Conservation (phyloP, 345 rosid species). For the Toxicodendron radicans region DNA sequence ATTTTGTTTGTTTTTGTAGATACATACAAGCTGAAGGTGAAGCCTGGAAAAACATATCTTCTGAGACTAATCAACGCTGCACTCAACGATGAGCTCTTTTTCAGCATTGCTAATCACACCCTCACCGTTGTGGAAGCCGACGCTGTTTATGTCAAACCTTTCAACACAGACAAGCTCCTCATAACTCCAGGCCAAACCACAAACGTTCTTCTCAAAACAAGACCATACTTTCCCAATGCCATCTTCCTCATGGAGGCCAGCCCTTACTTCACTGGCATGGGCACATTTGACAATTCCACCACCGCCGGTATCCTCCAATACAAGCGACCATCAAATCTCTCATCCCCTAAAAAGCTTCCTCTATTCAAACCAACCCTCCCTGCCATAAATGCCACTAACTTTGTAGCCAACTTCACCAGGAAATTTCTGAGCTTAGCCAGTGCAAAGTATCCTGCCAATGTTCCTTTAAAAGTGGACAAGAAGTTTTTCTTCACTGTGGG, state of each 20-base stretch:
- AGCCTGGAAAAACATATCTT: conserved; percentile 52
- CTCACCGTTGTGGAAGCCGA: conserved; percentile 43
- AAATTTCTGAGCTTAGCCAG: conserved; percentile 42
- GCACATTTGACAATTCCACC: conserved; percentile 44
- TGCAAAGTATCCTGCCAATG: conserved; percentile 42
- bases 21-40: conserved; percentile 46
- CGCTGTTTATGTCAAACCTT: conserved; percentile 46
- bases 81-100: conserved; percentile 61
- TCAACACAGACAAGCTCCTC: conserved; percentile 25
- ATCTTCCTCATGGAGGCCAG: conserved; percentile 49
- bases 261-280: conserved; percentile 40
- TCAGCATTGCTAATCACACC: conserved; percentile 49
- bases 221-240: conserved; percentile 36
- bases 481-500: conserved; percentile 46
- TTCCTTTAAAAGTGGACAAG: conserved; percentile 34
- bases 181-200: conserved; percentile 52
- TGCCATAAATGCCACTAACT: conserved; percentile 30
- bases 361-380: conserved; percentile 42
- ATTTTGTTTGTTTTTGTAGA: conserved; percentile 23
- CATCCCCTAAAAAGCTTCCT: conserved; percentile 26
- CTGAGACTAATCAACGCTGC: conserved; percentile 55
- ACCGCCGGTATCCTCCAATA: conserved; percentile 45
- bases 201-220: conserved; percentile 44
- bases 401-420: conserved; percentile 32
- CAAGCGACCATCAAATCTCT: conserved; percentile 21